Conservation (phyloP, 768 basidiomycete genomes). For the Rhizopogon vesiculosus region DNA sequence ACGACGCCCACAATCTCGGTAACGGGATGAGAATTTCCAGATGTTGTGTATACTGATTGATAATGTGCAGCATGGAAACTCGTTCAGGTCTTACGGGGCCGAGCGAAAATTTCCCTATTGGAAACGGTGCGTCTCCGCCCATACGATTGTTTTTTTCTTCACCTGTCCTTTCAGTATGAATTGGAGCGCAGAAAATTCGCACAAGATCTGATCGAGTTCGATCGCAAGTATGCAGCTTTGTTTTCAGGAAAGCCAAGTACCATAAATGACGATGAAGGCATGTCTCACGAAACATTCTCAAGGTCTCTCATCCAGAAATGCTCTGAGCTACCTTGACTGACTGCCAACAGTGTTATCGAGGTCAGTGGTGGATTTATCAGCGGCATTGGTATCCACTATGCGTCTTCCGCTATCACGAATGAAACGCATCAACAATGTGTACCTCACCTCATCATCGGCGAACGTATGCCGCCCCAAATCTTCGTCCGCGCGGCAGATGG, state of each 20-base stretch:
- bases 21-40: background rate
- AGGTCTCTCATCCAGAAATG: slow-evolving; percentile 12
- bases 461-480: slow-evolving; percentile 32
- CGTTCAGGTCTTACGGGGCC: slow-evolving; percentile 37
- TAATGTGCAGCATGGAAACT: slow-evolving; percentile 39
- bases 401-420: slow-evolving; percentile 30
- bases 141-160: background rate
- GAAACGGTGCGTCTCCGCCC: slow-evolving; percentile 28
- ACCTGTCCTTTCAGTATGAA: slow-evolving; percentile 48
- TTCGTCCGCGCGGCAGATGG: slow-evolving; percentile 33
- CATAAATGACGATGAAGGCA: slow-evolving; percentile 28
- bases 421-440: slow-evolving; percentile 26
- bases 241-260: slow-evolving; percentile 65
- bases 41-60: background rate
- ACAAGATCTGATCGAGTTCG: slow-evolving; percentile 68
- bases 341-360: slow-evolving; percentile 26
- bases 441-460: slow-evolving; percentile 27
- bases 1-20: slow-evolving; percentile 69
- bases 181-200: slow-evolving; percentile 63
- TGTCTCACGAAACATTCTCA: slow-evolving; percentile 31
- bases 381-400: slow-evolving; percentile 37
- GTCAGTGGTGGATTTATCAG: slow-evolving; percentile 33
- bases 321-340: background rate
- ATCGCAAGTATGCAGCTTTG: slow-evolving; percentile 55
- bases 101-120: slow-evolving; percentile 32